A percentile compares a stretch with the other conserved stretches of the same genome.
These are phyloP conservation scores for Teunomyces funiuensis DNA, from an alignment of 805 yeast species.

Conservation along the genomic window DNA sequence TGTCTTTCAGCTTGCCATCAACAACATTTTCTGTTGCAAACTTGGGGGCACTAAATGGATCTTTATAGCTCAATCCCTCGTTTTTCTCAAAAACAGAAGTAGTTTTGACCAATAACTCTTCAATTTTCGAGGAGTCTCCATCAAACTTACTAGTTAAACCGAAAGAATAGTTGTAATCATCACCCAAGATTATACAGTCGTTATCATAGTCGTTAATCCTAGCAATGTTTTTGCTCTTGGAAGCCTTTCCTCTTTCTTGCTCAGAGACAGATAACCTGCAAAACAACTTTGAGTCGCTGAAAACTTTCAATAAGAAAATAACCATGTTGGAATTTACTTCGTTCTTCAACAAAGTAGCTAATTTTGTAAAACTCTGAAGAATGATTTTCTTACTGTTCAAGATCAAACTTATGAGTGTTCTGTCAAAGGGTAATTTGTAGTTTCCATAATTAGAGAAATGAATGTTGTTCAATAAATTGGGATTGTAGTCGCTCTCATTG, in stretches of 20 bases:
- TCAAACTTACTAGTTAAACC: constrained; percentile 55
- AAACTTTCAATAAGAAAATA: constrained; percentile 36
- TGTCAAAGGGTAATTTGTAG: constrained; percentile 22
- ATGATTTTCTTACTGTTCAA: constrained; percentile 38
- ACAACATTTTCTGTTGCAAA: background rate
- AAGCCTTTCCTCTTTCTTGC: constrained; percentile 20
- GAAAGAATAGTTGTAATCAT: constrained; percentile 48
- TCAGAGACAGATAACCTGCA: constrained; percentile 5
- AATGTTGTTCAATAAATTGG: constrained; percentile 29
- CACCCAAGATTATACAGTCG: constrained; percentile 37
- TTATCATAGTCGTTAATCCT: constrained; percentile 24
- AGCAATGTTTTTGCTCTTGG: constrained; percentile 14
- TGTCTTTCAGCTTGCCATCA: constrained; percentile 3
- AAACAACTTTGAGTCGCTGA: constrained; percentile 38
- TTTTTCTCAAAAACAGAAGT: background rate
- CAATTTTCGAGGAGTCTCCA: constrained; percentile 25
- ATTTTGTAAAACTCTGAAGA: constrained; percentile 33
- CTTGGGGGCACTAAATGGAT: constrained; percentile 2
- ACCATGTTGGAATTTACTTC: constrained; percentile 45
- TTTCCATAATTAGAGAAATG: constrained; percentile 25
- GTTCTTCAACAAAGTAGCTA: constrained; percentile 31
- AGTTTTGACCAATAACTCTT: constrained; percentile 33
- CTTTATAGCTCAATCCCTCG: background rate
- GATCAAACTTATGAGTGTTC: constrained; percentile 31
- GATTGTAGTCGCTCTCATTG: constrained; percentile 31